Base-by-base conservation (phyloP, 345 rosid species). In the Lenwebbia sp. region DNA sequence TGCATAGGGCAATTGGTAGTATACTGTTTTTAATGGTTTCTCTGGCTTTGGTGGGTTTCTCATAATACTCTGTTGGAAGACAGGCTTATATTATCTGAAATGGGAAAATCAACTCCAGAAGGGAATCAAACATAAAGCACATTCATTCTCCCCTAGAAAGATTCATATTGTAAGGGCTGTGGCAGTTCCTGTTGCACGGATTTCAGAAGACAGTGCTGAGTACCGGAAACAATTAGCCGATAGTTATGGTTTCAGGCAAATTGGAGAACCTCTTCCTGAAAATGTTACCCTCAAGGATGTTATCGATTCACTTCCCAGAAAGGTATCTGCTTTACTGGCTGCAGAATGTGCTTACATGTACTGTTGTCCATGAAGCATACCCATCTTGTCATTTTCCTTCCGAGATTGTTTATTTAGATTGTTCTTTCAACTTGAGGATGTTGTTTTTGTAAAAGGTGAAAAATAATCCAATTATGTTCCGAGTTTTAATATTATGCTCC, bases 191-290 rank as follows among this genome's bases (percentile, higher is more conserved):
- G 90, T 90, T 19, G 92, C 93, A 81, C 92, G 91, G n/a, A 89
- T 92, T 86, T 89, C 94, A 78, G 90, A 90, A 62, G 95, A 95
- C 44, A 89, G 88, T 89, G 89, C 92, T 65, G 93, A 94, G 86
- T 90, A 88, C 83, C 92, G 98, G 89, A 91, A 94, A 51, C 91
- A 94, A 87, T 86, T 94, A 83, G 95, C 97, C 10, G 96, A 96
- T 75, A 93, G 85, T 49, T 97, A 95, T 89, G 99, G 99, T 44
- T 96, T 97, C 88, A 90, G 83, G 87, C 93, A 95, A 90, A 94
- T 97, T 87, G 99, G 99, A 86, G 95, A 95, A 90, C 94, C 93
- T 26, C 96, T 96, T 90, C 99, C 99, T 65, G 95, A 89, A 6
- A 92, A 86, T 90, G 94, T 97, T 85, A 94, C 94, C 4, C 89